phyloP scores from a whole-genome alignment of 2,329 filamentous ascomycete species.

The Colletotrichum euphorbiae region DNA sequence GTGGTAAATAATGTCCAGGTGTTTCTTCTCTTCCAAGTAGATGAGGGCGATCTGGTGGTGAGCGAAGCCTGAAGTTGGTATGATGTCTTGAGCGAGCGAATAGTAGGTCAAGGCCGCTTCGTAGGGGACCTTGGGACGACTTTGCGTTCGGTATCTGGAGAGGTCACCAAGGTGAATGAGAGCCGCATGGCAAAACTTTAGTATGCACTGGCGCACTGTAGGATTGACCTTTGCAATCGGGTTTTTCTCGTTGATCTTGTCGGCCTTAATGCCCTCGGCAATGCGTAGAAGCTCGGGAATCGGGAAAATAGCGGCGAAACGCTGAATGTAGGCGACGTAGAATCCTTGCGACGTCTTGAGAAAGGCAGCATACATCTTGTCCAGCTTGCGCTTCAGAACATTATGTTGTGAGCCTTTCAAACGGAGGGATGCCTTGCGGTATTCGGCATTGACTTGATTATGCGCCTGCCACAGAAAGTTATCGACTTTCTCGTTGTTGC shows the following conservation, averaged over 20 bases:
- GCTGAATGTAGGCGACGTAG: conserved; percentile 87
- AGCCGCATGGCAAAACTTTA: conserved; percentile 82
- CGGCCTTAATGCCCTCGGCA: conserved; percentile 56
- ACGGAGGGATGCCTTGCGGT: conserved; percentile 75
- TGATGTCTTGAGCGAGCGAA: conserved; percentile 80
- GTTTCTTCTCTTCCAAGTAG: conserved; percentile 79
- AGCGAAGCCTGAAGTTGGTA: conserved; percentile 82
- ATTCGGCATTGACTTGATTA: conserved; percentile 80
- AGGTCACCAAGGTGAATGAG: conserved; percentile 91
- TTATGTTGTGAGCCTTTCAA: conserved; percentile 63
- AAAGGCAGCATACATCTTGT: conserved; percentile 85
- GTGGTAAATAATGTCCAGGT: conserved; percentile 88
- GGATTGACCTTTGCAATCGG: conserved; percentile 58
- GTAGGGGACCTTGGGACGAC: conserved; percentile 78
- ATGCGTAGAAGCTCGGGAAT: conserved; percentile 62
- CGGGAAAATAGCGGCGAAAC: conserved; percentile 72
- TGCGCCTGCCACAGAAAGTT: conserved; percentile 83
- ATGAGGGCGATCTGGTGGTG: conserved; percentile 94
- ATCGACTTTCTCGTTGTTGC: conserved; percentile 73
- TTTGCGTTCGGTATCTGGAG: conserved; percentile 83
- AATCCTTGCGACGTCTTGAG: conserved; percentile 90
- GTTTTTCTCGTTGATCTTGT: conserved; percentile 56
- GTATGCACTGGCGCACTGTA: conserved; percentile 68
- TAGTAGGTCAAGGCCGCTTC: conserved; percentile 88
- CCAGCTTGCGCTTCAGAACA: conserved; percentile 79